Percentiles rank a stretch among this genome's conserved stretches.
phyloP scores from a whole-genome alignment of 108 stramenopile genomes.

The Fistulifera solaris region DNA sequence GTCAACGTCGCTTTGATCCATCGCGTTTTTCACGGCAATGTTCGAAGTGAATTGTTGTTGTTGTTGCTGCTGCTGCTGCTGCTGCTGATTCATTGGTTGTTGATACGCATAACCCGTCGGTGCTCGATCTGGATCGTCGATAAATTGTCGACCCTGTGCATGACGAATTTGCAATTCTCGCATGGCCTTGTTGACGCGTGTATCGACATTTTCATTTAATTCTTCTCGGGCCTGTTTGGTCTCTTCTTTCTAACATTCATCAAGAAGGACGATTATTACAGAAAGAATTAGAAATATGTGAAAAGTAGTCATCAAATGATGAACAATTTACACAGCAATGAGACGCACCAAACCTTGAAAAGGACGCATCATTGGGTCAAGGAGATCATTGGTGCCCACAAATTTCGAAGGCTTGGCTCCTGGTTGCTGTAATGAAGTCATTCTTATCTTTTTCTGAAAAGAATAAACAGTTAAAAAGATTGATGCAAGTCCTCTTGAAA shows the following conservation, averaged over 20 bases:
- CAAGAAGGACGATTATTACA: no score
- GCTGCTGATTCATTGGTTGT: constrained; percentile 18
- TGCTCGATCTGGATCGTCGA: constrained; percentile 51
- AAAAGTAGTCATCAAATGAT: not conserved
- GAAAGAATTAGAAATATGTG: not conserved
- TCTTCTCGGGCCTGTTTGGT: constrained; percentile 42
- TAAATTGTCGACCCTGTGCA: constrained; percentile 28
- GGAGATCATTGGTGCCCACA: constrained; percentile 53
- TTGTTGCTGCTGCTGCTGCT: constrained; percentile 13
- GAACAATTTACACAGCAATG: no score
- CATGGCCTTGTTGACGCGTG: constrained; percentile 52
- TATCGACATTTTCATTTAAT: constrained; percentile 55
- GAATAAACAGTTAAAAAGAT: no score
- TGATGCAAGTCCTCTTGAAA: no score
- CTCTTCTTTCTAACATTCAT: constrained; percentile 27
- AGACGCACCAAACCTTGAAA: constrained; percentile 14
- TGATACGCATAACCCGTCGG: constrained; percentile 45
- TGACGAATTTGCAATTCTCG: constrained; percentile 47
- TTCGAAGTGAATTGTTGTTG: not conserved
- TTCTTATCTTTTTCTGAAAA: constrained; percentile 8
- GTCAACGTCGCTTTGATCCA: constrained; percentile 14
- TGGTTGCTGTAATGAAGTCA: constrained; percentile 53
- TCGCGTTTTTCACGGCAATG: constrained; percentile 7
- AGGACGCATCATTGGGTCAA: constrained; percentile 67
- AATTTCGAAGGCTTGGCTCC: constrained; percentile 79